These are phyloP conservation scores for Metroxylon sagu DNA, from an alignment of 176 grass and related monocot species.

Conservation along the genomic window DNA sequence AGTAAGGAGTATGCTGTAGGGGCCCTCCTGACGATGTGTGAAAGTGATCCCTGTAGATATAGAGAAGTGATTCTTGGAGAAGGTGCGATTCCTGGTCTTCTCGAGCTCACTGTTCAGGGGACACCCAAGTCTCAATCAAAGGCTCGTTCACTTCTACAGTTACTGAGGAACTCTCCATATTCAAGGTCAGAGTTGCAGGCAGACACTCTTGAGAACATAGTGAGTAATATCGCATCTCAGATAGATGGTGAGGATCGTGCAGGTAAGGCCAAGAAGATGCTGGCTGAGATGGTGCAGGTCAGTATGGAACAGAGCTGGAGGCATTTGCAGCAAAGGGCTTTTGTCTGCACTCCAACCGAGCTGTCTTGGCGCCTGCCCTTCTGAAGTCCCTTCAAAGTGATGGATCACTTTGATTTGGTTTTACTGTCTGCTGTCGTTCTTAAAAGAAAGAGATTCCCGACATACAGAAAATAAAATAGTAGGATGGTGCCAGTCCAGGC, in stretches of 20 bases:
- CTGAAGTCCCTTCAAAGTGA: constrained; percentile 10
- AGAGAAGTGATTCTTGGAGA: constrained; percentile 67
- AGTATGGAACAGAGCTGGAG: constrained; percentile 98
- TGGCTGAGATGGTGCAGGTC: constrained; percentile 86
- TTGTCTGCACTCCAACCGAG: constrained; percentile 12
- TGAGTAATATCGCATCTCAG: constrained; percentile 64
- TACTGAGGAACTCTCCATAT: constrained; percentile 52
- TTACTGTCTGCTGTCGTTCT: constrained; percentile 25
- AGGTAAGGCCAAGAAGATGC: constrained; percentile 82
- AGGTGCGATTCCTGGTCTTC: constrained; percentile 79
- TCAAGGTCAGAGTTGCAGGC: constrained; percentile 40
- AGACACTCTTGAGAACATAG: constrained; percentile 74
- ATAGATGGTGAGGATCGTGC: constrained; percentile 67
- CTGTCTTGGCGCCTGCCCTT: too few relatives aligned
- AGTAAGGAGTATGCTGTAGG: constrained; percentile 73
- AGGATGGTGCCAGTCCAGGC: constrained; percentile 53
- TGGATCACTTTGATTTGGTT: constrained; percentile 16
- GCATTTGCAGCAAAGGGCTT: constrained; percentile 86
- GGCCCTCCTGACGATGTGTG: constrained; percentile 59
- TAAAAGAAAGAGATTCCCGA: constrained; percentile 38
- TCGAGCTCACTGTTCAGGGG: constrained; percentile 76
- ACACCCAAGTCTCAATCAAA: constrained; percentile 61
- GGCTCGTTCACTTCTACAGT: constrained; percentile 54
- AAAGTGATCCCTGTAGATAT: constrained; percentile 61
- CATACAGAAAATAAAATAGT: too few relatives aligned